Percentiles rank a stretch among this genome's conserved stretches.
Conservation (phyloP, 2,329 filamentous ascomycete species). For the Scedosporium boydii region DNA sequence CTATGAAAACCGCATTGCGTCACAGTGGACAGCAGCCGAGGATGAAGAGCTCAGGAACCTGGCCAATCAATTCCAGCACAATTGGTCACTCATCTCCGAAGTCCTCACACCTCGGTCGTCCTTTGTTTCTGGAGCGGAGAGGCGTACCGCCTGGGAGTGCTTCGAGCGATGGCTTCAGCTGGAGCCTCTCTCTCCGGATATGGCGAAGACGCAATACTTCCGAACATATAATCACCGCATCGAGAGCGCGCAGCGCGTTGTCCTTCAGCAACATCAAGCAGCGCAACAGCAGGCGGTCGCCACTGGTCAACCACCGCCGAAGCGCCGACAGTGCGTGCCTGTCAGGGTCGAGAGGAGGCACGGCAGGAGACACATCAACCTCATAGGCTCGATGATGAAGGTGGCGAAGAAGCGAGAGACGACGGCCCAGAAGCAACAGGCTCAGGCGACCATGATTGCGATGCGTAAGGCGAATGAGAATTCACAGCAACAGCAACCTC, state of each 20-base stretch:
- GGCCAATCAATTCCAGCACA: conserved; percentile 90
- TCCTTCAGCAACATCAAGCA: conserved; percentile 42
- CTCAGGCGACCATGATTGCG: conserved; percentile 69
- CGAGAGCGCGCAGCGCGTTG: conserved; percentile 46
- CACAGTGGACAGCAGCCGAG: conserved; percentile 84
- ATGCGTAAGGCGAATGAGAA: conserved; percentile 72
- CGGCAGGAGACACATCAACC: conserved; percentile 74
- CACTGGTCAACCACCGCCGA: conserved; percentile 19
- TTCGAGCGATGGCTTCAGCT: conserved; percentile 94
- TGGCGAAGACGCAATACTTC: conserved; percentile 95
- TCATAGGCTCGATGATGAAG: conserved; percentile 94
- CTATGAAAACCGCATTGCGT: conserved; percentile 77
- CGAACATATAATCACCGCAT: conserved; percentile 57
- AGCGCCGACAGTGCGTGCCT: conserved; percentile 63
- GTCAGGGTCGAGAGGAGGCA: conserved; percentile 78
- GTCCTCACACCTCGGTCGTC: conserved; percentile 65
- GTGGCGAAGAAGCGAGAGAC: conserved; percentile 89
- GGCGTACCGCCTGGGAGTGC: conserved; percentile 94
- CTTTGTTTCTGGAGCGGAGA: conserved; percentile 77
- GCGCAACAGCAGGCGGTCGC: conserved; percentile 9
- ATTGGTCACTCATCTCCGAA: conserved; percentile 90
- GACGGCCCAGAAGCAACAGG: conserved; percentile 75
- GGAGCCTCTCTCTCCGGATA: conserved; percentile 83
- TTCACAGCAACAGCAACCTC: conserved; percentile 19
- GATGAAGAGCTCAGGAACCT: conserved; percentile 80